Conservation (phyloP, 2,329 filamentous ascomycete genomes). For the Tolypocladium tropicale region DNA sequence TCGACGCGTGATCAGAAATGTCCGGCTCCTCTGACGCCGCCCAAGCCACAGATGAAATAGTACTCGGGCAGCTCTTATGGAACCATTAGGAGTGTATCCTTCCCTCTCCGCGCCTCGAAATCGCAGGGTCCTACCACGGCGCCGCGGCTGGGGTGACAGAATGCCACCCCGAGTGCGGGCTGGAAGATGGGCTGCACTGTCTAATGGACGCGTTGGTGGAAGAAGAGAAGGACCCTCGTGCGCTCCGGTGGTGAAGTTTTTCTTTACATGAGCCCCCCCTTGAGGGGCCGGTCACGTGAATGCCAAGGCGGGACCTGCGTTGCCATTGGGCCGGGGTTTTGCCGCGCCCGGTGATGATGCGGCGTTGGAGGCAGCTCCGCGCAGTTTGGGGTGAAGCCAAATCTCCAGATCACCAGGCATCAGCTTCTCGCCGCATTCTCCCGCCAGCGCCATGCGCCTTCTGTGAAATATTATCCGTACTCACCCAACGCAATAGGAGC, state of each 20-base stretch:
- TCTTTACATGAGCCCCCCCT: background rate
- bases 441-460: background rate
- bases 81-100: constrained; percentile 27
- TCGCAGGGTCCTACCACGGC: constrained; percentile 53
- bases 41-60: constrained; percentile 26
- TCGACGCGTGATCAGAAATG: constrained; percentile 12
- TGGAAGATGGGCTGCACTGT: constrained; percentile 73
- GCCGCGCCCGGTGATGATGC: background rate
- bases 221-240: constrained; percentile 25
- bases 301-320: rapidly evolving
- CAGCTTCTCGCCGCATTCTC: background rate
- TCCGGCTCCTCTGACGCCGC: constrained; percentile 33
- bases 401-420: background rate
- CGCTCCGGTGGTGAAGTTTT: background rate
- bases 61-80: constrained; percentile 50
- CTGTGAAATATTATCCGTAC: background rate
- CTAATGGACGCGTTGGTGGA: constrained; percentile 63
- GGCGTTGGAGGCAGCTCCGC: background rate
- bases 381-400: background rate
- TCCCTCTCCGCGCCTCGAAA: constrained; percentile 47
- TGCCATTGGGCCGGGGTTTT: background rate
- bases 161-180: constrained; percentile 50
- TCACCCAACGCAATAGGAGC: background rate
- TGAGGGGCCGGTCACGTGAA: constrained; percentile 6
- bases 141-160: constrained; percentile 52